phyloP scores from a whole-genome alignment of 805 yeast genomes.

The Barnettozyma pratensis region DNA sequence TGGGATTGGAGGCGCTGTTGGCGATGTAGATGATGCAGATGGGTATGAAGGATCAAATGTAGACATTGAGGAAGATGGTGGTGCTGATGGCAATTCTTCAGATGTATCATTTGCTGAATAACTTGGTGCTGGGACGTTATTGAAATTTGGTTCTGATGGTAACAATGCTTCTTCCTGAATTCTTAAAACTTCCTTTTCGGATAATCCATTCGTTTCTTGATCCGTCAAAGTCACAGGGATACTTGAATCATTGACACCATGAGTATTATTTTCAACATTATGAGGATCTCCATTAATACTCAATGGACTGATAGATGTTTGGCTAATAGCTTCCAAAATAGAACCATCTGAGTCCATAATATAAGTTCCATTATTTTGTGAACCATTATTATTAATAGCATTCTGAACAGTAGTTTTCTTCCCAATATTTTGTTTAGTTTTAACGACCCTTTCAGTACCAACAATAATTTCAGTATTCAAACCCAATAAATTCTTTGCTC shows the following conservation, averaged over 20 bases:
- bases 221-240: background rate
- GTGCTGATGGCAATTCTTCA: background rate
- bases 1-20: conserved; percentile 3
- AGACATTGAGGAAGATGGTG: background rate
- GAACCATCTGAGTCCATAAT: conserved; percentile 3
- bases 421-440: conserved; percentile 11
- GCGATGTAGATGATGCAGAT: background rate
- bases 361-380: background rate
- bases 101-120: conserved; percentile 7
- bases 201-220: conserved; percentile 15
- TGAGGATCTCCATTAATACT: conserved; percentile 11
- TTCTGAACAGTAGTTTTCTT: conserved; percentile 10
- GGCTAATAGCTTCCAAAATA: conserved; percentile 15
- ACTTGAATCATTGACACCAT: background rate
- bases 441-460: conserved; percentile 59
- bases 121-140: conserved; percentile 18
- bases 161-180: conserved; percentile 52
- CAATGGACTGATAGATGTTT: conserved; percentile 23
- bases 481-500: conserved; percentile 74
- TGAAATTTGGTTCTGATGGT: conserved; percentile 49
- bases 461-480: conserved; percentile 73
- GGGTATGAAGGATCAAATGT: background rate
- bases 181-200: conserved; percentile 56
- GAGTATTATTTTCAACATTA: background rate
- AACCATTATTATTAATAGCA: conserved; percentile 3